A percentile compares a stretch with the other conserved stretches of the same genome.
These are phyloP conservation scores for Solanum ahanhuiri DNA, from an alignment of 257 asterid genomes.

Conservation along the genomic window DNA sequence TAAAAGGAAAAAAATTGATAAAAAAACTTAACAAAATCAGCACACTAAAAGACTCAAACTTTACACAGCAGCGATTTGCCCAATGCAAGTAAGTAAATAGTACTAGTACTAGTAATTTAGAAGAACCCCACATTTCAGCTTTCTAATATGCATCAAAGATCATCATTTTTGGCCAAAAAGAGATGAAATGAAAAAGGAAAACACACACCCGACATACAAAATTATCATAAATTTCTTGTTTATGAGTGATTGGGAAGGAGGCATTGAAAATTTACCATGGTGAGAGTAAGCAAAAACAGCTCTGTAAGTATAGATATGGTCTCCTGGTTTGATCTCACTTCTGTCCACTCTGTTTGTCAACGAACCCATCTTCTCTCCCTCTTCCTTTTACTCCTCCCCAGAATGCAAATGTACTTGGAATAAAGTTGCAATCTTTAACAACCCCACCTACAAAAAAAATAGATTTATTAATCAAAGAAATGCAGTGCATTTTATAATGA, in stretches of 20 bases:
- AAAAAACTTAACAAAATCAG: background rate
- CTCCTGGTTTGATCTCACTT: slow-evolving; percentile 63
- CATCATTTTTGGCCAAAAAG: background rate
- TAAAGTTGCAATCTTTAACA: background rate
- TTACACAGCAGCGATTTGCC: background rate
- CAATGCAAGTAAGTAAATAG: background rate
- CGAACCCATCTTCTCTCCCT: slow-evolving; percentile 48
- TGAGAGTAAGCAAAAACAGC: slow-evolving; percentile 72
- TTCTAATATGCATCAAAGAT: background rate
- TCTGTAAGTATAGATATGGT: slow-evolving; percentile 80
- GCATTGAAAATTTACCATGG: slow-evolving; percentile 40
- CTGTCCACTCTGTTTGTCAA: slow-evolving; percentile 65
- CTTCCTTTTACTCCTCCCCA: background rate
- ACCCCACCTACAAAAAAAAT: background rate
- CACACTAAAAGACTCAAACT: background rate
- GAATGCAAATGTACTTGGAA: background rate
- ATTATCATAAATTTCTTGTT: background rate
- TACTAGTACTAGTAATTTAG: background rate
- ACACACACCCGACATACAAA: background rate
- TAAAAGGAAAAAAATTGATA: background rate
- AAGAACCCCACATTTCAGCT: slow-evolving; percentile 4
- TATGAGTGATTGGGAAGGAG: background rate
- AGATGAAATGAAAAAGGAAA: background rate
- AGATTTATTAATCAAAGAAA: background rate
- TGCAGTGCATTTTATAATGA: background rate